Base-by-base conservation (phyloP, 73 alveolate species). In the Loxodes magnus region DNA sequence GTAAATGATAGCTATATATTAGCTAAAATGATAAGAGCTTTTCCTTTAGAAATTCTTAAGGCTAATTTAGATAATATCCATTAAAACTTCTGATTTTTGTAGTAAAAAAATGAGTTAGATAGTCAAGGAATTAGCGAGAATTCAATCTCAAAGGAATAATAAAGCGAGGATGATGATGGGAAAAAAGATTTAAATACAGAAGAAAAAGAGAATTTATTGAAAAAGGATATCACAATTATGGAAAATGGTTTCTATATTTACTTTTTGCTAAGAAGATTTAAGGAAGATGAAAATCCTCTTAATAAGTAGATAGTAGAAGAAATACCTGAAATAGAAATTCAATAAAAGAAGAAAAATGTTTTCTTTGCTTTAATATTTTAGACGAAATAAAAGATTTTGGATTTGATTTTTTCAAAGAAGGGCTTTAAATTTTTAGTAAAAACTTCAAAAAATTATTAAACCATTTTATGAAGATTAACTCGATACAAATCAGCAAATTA, bases 221-320 rank as follows among this genome's bases (percentile, higher is more conserved):
- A n/a, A n/a, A n/a, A 50, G 26, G 79, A 56, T 38, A 69, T 71
- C 34, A 53, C 67, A 14, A 83, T 83, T 25, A 49, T 83, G 51
- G 95, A 83, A 50, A 79, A 88, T 6, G 95, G 95, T 7, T 83
- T 79, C 55, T 62, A 63, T 52, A 67, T 83, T 5, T 83, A 79
- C 51, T 70, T 64, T 17, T 46, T 73, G 24, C 33, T 73, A 43
- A 64, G 62, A 29, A 78, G 61, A 66, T 77, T 70, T 60, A 60
- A 34, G 17, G 77, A 73, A 34, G 24, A 63, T 29, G 81, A 73
- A 44, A 61, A 54, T 26, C 65, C 79, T 30, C 76, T 78, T 37
- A 76, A 73, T 56, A 37, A 73, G 39, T 33, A 61, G 30, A 56
- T 73, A 24, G 44, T 57, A 46, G 27, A 10, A 7, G 29, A 66